Evolutionary conservation across 345 rosid species (phyloP).

Genomic region (Sonneratia caseolaris): DNA sequence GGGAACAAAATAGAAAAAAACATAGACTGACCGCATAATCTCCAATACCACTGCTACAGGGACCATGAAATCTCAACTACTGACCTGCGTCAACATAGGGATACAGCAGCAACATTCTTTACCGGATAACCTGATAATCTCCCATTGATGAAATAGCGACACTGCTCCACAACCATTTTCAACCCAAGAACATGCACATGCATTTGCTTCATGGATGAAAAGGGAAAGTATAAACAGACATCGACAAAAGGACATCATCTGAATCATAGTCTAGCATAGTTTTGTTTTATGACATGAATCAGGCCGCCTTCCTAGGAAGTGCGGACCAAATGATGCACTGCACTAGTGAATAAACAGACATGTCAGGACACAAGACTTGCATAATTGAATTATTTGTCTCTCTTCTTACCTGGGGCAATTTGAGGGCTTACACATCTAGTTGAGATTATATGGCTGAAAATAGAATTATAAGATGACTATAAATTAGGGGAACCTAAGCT

Average conservation of each 20-base stretch:
- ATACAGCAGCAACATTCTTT: too few species aligned
- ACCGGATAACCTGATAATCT: too few species aligned
- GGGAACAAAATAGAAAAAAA: too few species aligned
- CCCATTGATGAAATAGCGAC: too few species aligned
- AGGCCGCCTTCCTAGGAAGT: slow-evolving; percentile 17
- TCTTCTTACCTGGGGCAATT: slow-evolving; percentile 16
- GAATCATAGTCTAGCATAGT: slow-evolving; percentile 14
- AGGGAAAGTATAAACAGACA: too few species aligned
- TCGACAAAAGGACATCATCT: background rate
- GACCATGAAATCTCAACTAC: too few species aligned
- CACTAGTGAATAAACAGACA: slow-evolving; percentile 13
- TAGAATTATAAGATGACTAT: background rate
- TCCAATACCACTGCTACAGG: too few species aligned
- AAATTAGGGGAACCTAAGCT: slow-evolving; percentile 20
- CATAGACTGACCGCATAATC: too few species aligned
- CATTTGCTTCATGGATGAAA: too few species aligned
- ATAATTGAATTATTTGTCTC: background rate
- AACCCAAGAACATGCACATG: too few species aligned
- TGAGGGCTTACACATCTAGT: slow-evolving; percentile 20
- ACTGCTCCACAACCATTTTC: too few species aligned
- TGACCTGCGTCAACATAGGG: too few species aligned
- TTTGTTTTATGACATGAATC: slow-evolving; percentile 22
- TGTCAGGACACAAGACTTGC: background rate
- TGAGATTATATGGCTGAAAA: slow-evolving; percentile 7
- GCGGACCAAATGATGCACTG: slow-evolving; percentile 23